Evolutionary conservation across 2,329 filamentous ascomycete species (phyloP), one percentile per base, ranked within the genome.

Genomic region (Colletotrichum spaethianum): DNA sequence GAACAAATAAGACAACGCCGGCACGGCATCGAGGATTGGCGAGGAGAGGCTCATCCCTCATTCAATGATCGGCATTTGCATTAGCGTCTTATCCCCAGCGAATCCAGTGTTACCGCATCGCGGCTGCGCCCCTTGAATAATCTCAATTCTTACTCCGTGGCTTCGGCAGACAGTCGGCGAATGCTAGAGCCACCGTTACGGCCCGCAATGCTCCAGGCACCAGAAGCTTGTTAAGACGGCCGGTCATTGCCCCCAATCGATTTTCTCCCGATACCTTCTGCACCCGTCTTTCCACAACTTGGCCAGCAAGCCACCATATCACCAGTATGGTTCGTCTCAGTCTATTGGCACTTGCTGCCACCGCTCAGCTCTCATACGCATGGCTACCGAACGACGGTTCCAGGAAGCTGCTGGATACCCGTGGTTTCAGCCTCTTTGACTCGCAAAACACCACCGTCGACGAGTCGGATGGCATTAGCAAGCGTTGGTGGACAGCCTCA

Each of bases 401-500:
- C 23, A 73, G 57, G 42, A 73, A 73, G 61, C 60, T 73, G 7
- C 50, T 73, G 55, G 70, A 73, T 8, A 59, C 46, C 8, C 70
- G 67, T n/a, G 70, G 70, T 2, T 71, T 73, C 26, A 73, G 70
- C 23, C 53, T 73, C 4, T 71, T 73, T n/a, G 70, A 73, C 2
- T 50, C 40, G 4, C 67, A 71, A 16, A 73, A 73, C 48, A 62
- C 67, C 11, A 70, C 67, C 7, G 26, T 48, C 48, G 60, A 56
- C 18, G 67, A 31, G 36, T 18, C 57, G 16, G n/a, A 33, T 12
- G 66, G 50, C 40, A 23, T 71, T 14, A 53, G 36, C 28, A 65
- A 61, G 62, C 70, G 70, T n/a, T 73, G 70, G 70, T 66, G 62
- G 70, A 70, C 60, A n/a, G 70, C 60, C 11, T 65, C 70, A 11